A percentile compares a stretch with the other conserved stretches of the same genome.
phyloP scores from a whole-genome alignment of 129 eudicot species.

The Ambrosia artemisiifolia region DNA sequence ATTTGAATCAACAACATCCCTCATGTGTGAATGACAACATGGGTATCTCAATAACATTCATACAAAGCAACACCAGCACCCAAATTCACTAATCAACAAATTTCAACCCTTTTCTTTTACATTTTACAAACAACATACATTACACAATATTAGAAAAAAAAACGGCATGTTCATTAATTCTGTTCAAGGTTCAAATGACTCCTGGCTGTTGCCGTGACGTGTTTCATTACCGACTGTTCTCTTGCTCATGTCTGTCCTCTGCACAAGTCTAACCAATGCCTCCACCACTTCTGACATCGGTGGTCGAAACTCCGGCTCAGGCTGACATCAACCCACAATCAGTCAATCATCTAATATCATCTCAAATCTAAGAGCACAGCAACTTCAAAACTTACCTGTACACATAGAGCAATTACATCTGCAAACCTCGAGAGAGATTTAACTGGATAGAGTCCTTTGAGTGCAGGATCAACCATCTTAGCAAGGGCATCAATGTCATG shows the following conservation, averaged over 20 bases:
- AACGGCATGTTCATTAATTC: background rate
- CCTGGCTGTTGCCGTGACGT: conserved; percentile 18
- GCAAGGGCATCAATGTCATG: conserved; percentile 95
- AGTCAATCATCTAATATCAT: background rate
- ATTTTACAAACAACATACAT: conserved; percentile 12
- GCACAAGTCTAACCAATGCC: conserved; percentile 93
- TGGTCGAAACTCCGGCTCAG: conserved; percentile 97
- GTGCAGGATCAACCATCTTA: conserved; percentile 97
- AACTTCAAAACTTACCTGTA: conserved; percentile 47
- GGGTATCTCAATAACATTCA: no score
- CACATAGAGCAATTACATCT: conserved; percentile 93
- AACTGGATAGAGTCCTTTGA: conserved; percentile 90
- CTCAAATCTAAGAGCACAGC: no score
- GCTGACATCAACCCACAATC: conserved; percentile 36
- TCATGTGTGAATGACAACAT: no score
- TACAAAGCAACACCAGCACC: no score
- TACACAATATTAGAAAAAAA: background rate
- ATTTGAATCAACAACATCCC: no score
- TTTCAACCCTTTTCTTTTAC: background rate
- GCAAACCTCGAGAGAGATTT: conserved; percentile 96
- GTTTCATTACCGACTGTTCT: conserved; percentile 82
- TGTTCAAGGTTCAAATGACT: conserved; percentile 20
- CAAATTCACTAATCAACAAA: no score
- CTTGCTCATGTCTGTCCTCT: conserved; percentile 97
- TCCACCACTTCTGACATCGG: conserved; percentile 99